phyloP scores from a whole-genome alignment of 2,329 filamentous ascomycete genomes.

The Knufia fluminis region DNA sequence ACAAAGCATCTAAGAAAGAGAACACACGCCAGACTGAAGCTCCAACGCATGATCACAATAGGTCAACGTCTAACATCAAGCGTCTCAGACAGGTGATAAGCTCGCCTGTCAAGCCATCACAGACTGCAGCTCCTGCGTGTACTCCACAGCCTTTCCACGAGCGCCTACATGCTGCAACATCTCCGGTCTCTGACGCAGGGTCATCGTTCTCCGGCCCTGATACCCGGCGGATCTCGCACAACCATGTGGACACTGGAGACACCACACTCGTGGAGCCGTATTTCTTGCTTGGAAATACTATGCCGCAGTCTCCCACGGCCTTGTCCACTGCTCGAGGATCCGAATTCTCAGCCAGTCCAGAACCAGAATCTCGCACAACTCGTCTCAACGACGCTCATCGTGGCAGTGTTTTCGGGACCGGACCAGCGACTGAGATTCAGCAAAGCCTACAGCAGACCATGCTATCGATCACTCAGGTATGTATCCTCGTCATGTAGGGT shows the following conservation, averaged over 20 bases:
- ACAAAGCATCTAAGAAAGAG: background rate
- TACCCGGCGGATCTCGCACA: background rate
- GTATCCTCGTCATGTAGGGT: background rate
- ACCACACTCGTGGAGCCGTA: background rate
- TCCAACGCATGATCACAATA: background rate
- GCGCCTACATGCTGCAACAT: background rate
- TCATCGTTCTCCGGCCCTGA: background rate
- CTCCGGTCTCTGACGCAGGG: background rate
- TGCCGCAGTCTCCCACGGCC: no score
- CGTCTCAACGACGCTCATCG: background rate
- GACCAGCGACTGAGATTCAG: background rate
- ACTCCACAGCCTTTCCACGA: slow-evolving; percentile 1
- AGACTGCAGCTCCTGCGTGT: background rate
- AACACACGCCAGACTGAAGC: no score
- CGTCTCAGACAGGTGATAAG: background rate
- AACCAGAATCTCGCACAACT: background rate
- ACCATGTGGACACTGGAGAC: background rate
- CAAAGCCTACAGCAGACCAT: background rate
- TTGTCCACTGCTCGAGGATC: no score
- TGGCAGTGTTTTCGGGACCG: background rate
- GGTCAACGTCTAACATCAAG: background rate
- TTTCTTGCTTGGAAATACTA: no score
- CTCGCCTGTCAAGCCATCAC: background rate
- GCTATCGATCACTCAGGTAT: background rate
- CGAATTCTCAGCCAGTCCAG: background rate